phyloP scores from a whole-genome alignment of 345 rosid genomes.

The Lepidium africanum region DNA sequence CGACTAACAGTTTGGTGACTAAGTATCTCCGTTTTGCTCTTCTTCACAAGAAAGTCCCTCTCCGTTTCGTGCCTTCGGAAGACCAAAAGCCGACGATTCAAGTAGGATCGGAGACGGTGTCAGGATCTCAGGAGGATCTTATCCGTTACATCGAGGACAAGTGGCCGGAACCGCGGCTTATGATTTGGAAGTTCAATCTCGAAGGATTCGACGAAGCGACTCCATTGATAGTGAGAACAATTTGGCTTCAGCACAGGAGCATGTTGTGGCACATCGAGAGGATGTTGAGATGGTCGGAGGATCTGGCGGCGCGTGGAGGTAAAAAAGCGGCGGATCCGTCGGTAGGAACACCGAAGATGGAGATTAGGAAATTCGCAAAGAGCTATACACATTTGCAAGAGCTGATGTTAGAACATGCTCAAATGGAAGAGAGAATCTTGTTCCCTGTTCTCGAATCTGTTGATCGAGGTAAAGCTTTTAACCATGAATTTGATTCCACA shows the following conservation, averaged over 20 bases:
- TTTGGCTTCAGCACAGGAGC: slow-evolving; percentile 54
- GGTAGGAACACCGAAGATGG: slow-evolving; percentile 62
- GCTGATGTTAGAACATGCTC: slow-evolving; percentile 70
- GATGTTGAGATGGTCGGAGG: slow-evolving; percentile 64
- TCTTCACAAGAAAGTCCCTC: slow-evolving; percentile 37
- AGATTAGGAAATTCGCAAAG: slow-evolving; percentile 49
- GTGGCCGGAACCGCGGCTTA: slow-evolving; percentile 46
- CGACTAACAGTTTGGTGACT: slow-evolving; percentile 27
- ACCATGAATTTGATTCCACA: neutral
- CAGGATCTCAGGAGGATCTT: slow-evolving; percentile 41
- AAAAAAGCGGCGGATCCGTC: slow-evolving; percentile 46
- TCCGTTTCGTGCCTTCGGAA: slow-evolving; percentile 35
- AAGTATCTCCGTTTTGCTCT: slow-evolving; percentile 51
- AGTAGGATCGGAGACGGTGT: slow-evolving; percentile 39
- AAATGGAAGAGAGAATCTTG: slow-evolving; percentile 66
- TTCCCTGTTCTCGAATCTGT: slow-evolving; percentile 58
- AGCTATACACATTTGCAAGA: slow-evolving; percentile 50
- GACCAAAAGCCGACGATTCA: slow-evolving; percentile 33
- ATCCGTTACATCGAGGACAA: slow-evolving; percentile 44
- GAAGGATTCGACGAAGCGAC: slow-evolving; percentile 32
- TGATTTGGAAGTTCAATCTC: slow-evolving; percentile 18
- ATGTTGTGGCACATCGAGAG: slow-evolving; percentile 54
- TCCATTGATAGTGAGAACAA: slow-evolving; percentile 36
- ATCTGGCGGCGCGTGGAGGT: slow-evolving; percentile 52
- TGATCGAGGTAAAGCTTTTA: slow-evolving; percentile 44